A percentile compares a stretch with the other conserved stretches of the same genome.
Evolutionary conservation across 2,329 filamentous ascomycete species (phyloP).

Genomic region (Acrocalymma vagum): DNA sequence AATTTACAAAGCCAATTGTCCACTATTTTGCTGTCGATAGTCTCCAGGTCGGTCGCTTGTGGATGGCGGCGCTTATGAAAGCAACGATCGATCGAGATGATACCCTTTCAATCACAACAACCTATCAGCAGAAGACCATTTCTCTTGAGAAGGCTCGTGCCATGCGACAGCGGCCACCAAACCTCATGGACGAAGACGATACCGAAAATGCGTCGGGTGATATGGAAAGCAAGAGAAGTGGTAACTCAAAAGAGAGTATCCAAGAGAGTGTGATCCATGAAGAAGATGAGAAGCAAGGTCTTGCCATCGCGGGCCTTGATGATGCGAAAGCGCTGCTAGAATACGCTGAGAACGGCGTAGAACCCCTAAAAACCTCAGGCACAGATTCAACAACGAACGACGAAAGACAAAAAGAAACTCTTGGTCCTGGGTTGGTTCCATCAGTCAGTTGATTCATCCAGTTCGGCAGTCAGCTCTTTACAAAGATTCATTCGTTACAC

Average conservation of each 20-base stretch:
- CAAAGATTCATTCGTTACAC: too few relatives aligned
- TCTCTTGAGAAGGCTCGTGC: conserved; percentile 86
- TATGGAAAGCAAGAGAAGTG: conserved; percentile 35
- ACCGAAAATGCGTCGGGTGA: conserved; percentile 39
- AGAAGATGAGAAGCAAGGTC: conserved; percentile 47
- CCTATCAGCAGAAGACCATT: conserved; percentile 97
- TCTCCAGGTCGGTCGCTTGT: conserved; percentile 84
- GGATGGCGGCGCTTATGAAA: conserved; percentile 99
- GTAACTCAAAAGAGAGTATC: conserved; percentile 44
- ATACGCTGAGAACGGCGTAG: conserved; percentile 38
- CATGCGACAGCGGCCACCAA: conserved; percentile 89
- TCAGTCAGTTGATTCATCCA: too few relatives aligned
- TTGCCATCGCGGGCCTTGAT: conserved; percentile 47
- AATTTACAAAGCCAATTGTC: conserved; percentile 96
- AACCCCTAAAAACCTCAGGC: too few relatives aligned
- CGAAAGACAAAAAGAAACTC: conserved; percentile 14
- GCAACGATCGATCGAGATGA: conserved; percentile 94
- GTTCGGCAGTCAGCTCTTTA: too few relatives aligned
- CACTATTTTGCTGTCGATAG: conserved; percentile 98
- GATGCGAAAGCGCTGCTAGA: conserved; percentile 45
- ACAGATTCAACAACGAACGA: conserved; percentile 14
- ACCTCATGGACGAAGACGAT: conserved; percentile 72
- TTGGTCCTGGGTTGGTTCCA: too few relatives aligned
- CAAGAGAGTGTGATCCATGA: conserved; percentile 46
- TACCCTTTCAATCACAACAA: conserved; percentile 80